These are phyloP conservation scores for Aulographum hederae DNA, from an alignment of 2,329 filamentous ascomycete genomes.

Conservation along the genomic window DNA sequence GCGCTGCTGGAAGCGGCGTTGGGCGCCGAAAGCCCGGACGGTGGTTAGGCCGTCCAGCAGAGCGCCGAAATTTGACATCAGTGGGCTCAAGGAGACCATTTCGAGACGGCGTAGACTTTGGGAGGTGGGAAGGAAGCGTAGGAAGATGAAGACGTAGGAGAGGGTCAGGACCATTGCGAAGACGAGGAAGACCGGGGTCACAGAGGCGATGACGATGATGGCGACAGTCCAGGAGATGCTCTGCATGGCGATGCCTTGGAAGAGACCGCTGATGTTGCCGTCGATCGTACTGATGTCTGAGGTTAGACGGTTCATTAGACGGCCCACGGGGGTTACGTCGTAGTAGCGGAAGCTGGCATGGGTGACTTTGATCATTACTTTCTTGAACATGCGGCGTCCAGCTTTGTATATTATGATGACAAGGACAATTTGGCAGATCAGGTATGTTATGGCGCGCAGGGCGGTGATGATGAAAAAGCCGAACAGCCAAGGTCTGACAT, in stretches of 20 bases:
- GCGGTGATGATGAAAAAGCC: constrained; percentile 41
- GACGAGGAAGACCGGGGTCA: constrained; percentile 58
- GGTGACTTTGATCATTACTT: constrained; percentile 55
- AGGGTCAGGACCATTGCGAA: constrained; percentile 51
- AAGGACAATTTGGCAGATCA: constrained; percentile 47
- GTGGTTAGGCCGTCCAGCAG: constrained; percentile 73
- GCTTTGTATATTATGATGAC: constrained; percentile 65
- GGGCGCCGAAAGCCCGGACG: constrained; percentile 55
- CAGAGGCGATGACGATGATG: constrained; percentile 58
- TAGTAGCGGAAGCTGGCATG: constrained; percentile 78
- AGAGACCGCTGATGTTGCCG: constrained; percentile 60
- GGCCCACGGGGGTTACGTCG: constrained; percentile 73
- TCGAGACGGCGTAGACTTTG: constrained; percentile 70
- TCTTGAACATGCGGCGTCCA: constrained; percentile 54
- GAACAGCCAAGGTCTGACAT: constrained; percentile 58
- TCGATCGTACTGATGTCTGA: constrained; percentile 82
- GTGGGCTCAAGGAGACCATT: constrained; percentile 72
- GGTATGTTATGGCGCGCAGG: constrained; percentile 20
- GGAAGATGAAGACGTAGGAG: constrained; percentile 56
- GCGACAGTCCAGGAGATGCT: constrained; percentile 54
- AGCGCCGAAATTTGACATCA: constrained; percentile 86
- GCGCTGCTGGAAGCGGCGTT: constrained; percentile 15
- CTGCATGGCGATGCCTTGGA: constrained; percentile 53
- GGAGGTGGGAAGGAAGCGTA: constrained; percentile 62
- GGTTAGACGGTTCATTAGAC: constrained; percentile 82